A percentile compares a stretch with the other conserved stretches of the same genome.
Evolutionary conservation across 1,284 basidiomycete genomes (phyloP).

Genomic region (Volvariella volvacea): DNA sequence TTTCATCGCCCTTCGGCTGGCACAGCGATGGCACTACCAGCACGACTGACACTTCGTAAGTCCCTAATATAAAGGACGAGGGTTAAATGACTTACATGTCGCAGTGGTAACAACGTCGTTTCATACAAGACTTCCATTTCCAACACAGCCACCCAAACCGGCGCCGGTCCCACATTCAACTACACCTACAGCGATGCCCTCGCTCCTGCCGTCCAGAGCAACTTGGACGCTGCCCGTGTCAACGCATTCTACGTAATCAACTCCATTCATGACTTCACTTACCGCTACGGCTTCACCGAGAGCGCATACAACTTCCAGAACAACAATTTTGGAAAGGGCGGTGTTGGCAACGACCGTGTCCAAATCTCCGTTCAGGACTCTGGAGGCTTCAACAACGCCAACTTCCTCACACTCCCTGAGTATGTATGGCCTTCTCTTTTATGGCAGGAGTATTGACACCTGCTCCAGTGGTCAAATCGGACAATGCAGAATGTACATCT

Average conservation of each 20-base stretch:
- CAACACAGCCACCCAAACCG: constrained; percentile 20
- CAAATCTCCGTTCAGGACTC: constrained; percentile 32
- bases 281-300: constrained; percentile 21
- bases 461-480: constrained; percentile 26
- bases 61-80: constrained; percentile 10
- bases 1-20: constrained; percentile 43
- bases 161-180: constrained; percentile 30
- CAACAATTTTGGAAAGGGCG: constrained; percentile 36
- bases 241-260: constrained; percentile 40
- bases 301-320: constrained; percentile 34
- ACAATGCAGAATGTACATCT: constrained; percentile 36
- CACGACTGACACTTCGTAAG: constrained; percentile 20
- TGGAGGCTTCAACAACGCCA: constrained; percentile 31
- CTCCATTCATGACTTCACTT: constrained; percentile 34
- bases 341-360: constrained; percentile 31
- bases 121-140: constrained; percentile 31
- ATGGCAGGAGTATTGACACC: no score
- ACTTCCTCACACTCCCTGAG: constrained; percentile 34
- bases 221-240: constrained; percentile 31
- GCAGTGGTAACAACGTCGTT: constrained; percentile 28
- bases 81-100: not conserved
- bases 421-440: constrained; percentile 13
- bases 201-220: constrained; percentile 16
- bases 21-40: constrained; percentile 25
- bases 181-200: constrained; percentile 20